Evolutionary conservation across 1,284 basidiomycete genomes (phyloP), one percentile per base, ranked within the genome.

Genomic region (Mycena sp.): DNA sequence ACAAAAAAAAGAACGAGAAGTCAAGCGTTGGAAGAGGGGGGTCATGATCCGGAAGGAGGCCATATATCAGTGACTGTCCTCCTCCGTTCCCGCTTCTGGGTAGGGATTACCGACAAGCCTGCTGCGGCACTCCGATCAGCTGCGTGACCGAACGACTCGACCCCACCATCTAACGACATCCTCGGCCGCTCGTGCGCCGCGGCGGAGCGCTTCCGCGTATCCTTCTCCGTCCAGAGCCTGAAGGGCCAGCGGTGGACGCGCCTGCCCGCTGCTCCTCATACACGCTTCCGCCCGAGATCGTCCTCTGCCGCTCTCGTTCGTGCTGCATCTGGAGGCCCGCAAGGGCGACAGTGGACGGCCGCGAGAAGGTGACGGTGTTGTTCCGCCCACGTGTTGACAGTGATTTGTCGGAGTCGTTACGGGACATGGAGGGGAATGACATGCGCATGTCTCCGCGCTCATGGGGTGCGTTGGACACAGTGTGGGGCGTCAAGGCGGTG

Each of bases 401-500:
- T 0, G 83, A 83, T 41, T 80, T 78, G 25, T 74, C 76, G 0
- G 86, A 87, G 26, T 81, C 78, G 9, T 77, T 80, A 10, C 85
- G 79, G 19, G 76, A 71, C 26, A 86, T 67, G n/a, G 66, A 37
- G 6, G 81, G 79, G 58, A 82, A 81, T 0, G 78, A 64, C 32
- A 77, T 71, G 51, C 64, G 59, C 6, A 48, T 48, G 37, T 61
- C 63, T 14, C 53, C 49, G 7, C 62, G 57, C 14, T 23, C 21
- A 28, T 69, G 77, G 0, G 78, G 76, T 7, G 81, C 78, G 43
- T 80, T 83, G 1, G 85, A 85, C 2, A 86, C 87, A 0, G 87
- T 90, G 62, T 87, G 85, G 0, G 85, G 73, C 1, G 89, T 90
- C n/a, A 92, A 63, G 4, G 89, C 89, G 25, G 88, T 92, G 29